Evolutionary conservation across 306 rosid species (phyloP), one percentile per base, ranked within the genome.

Genomic region (Vachellia collinsii): DNA sequence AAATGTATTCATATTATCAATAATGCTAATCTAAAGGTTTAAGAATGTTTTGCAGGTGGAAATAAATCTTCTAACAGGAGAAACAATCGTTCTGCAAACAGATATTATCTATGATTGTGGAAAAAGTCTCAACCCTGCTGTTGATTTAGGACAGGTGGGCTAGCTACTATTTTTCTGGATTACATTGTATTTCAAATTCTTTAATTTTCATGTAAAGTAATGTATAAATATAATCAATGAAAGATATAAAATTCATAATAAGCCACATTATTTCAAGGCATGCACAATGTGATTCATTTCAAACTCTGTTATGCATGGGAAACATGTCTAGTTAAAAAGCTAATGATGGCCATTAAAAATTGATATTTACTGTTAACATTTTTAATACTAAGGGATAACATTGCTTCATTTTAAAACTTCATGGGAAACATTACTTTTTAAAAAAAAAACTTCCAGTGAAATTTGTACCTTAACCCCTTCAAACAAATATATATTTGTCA

Each of bases 21-120:
- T 72, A 69, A 42, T 50, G 46, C 65, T 23, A 23, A 25, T 7
- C 64, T 70, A 80, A 73, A 65, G 34, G 34, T 20, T 20, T 42
- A 44, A 56, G 25, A n/a, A 65, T 75, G 54, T 83, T 76, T 83
- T 5, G 10, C 95, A 94, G 99, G 99, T 92, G 78, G 97, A 92
- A 86, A 85, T 94, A 59, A 82, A 92, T 88, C 84, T 94, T 86
- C 84, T 92, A 74, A 92, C 89, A 0, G 99, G 99, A 77, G 94
- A 84, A 88, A 93, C 97, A 81, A 88, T 79, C 41, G 77, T 92
- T 82, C 79, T 92, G 80, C 94, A 81, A 83, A 77, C 91, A 6
- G 99, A 94, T 87, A 91, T 94, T 58, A 79, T 93, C 77, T 94
- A 92, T 77, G 99, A 94, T 79, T 94, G 97, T 79, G 99, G 97